phyloP scores from a whole-genome alignment of 2,329 filamentous ascomycete species.

The Anthostomella pinea region DNA sequence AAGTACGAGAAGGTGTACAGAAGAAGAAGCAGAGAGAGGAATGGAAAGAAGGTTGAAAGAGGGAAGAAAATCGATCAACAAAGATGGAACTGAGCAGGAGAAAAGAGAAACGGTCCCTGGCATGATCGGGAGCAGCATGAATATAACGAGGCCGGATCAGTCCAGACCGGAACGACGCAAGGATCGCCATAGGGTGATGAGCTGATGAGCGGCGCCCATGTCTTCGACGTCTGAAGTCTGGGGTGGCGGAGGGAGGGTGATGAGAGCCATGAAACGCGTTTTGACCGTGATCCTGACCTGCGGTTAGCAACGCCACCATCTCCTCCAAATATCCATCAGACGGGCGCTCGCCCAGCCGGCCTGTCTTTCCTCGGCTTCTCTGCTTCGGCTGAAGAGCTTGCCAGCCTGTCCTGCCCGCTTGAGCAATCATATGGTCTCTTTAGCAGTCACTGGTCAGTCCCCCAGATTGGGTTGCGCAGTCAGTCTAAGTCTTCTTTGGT shows the following conservation, averaged over 20 bases:
- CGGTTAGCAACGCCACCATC: conserved; percentile 17
- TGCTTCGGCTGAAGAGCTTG: not conserved
- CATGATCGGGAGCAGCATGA: conserved; percentile 35
- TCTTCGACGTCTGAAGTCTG: conserved; percentile 21
- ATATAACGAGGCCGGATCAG: conserved; percentile 38
- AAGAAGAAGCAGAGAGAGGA: conserved; percentile 13
- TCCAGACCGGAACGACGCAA: conserved; percentile 27
- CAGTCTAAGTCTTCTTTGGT: no score
- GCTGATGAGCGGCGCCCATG: conserved; percentile 30
- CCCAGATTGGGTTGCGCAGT: no score
- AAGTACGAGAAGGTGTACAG: conserved; percentile 23
- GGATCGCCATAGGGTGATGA: conserved; percentile 41
- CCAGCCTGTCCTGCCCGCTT: not conserved
- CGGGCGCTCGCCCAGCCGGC: conserved; percentile 19
- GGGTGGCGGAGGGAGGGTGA: conserved; percentile 22
- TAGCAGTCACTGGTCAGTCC: no score
- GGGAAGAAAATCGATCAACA: conserved; percentile 24
- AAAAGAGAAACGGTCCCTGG: conserved; percentile 24
- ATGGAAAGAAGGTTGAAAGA: conserved; percentile 10
- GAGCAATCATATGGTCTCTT: not conserved
- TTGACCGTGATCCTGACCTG: conserved; percentile 22
- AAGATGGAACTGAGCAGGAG: conserved; percentile 26
- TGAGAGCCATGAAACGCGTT: conserved; percentile 33
- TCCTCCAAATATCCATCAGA: conserved; percentile 6
- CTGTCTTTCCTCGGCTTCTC: conserved; percentile 5